Percentiles rank a stretch among this genome's conserved stretches.
These are phyloP conservation scores for Phytopythium montanum DNA, from an alignment of 352 stramenopile species.

Conservation along the genomic window DNA sequence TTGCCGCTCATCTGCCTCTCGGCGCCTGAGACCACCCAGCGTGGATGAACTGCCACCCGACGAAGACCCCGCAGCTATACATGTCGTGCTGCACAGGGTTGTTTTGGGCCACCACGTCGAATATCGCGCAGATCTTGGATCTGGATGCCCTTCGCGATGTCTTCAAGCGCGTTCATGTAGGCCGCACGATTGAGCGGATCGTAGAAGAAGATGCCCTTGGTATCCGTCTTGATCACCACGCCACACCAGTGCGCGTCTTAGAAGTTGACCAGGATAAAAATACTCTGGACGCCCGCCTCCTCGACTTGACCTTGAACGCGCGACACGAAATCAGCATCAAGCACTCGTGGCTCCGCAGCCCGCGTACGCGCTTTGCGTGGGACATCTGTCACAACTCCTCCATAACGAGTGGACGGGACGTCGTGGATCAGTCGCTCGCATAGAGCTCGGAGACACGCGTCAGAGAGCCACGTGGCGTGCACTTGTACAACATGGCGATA, in stretches of 20 bases:
- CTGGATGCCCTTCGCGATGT: background rate
- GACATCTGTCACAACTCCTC: too few species aligned
- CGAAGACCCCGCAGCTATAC: conserved; percentile 15
- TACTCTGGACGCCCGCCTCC: background rate
- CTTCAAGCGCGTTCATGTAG: background rate
- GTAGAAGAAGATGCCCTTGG: conserved; percentile 11
- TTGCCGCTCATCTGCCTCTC: conserved; percentile 2
- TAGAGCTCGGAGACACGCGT: background rate
- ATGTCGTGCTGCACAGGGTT: conserved; percentile 15
- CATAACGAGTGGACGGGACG: background rate
- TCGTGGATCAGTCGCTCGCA: background rate
- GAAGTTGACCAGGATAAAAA: conserved; percentile 8
- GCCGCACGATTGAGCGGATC: background rate
- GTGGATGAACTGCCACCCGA: conserved; percentile 17
- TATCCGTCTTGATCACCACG: background rate
- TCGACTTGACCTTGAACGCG: background rate
- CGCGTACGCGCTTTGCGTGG: background rate
- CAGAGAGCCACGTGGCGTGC: background rate
- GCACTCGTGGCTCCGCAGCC: too few species aligned
- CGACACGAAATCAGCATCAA: too few species aligned
- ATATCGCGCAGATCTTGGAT: too few species aligned
- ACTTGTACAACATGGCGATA: background rate
- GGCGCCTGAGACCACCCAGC: background rate
- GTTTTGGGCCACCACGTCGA: too few species aligned
- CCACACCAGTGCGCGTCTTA: conserved; percentile 12